Evolutionary conservation across 805 yeast species (phyloP).

Genomic region (Schizosaccharomyces osmophilus): DNA sequence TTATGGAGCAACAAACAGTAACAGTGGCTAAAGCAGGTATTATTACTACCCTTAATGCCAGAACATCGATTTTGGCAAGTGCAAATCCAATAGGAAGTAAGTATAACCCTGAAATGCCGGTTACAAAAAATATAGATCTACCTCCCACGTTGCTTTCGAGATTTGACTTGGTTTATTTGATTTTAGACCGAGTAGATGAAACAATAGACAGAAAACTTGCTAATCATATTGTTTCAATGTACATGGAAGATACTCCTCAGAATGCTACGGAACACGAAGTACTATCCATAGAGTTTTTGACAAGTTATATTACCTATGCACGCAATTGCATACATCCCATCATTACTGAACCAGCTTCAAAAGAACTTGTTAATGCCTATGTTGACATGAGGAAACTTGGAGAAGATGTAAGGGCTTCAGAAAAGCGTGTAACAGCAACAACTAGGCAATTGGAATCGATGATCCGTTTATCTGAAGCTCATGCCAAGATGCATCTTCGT

Average conservation of each 20-base stretch:
- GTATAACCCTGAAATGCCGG: conserved; percentile 85
- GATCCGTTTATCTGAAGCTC: conserved; percentile 88
- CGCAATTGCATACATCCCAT: conserved; percentile 63
- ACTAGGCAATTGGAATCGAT: conserved; percentile 89
- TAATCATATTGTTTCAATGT: conserved; percentile 70
- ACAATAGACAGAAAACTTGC: conserved; percentile 66
- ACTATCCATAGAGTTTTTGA: conserved; percentile 66
- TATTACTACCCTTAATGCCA: conserved; percentile 84
- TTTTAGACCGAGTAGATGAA: conserved; percentile 81
- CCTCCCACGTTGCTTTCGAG: conserved; percentile 92
- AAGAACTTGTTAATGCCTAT: conserved; percentile 62
- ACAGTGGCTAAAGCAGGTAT: conserved; percentile 97
- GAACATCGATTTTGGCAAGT: conserved; percentile 85
- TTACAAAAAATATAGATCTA: conserved; percentile 78
- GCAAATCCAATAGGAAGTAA: conserved; percentile 94
- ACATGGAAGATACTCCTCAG: conserved; percentile 64
- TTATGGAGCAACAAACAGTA: conserved; percentile 97
- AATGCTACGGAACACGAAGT: conserved; percentile 38
- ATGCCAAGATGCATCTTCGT: conserved; percentile 82
- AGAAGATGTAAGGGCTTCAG: conserved; percentile 66
- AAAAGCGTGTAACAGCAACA: conserved; percentile 87
- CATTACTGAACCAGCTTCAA: conserved; percentile 56
- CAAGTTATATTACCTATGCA: conserved; percentile 82
- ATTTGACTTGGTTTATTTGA: conserved; percentile 78
- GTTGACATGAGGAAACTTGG: conserved; percentile 88